phyloP scores from a whole-genome alignment of 2,329 filamentous ascomycete species.

The Xylariaceae sp. region DNA sequence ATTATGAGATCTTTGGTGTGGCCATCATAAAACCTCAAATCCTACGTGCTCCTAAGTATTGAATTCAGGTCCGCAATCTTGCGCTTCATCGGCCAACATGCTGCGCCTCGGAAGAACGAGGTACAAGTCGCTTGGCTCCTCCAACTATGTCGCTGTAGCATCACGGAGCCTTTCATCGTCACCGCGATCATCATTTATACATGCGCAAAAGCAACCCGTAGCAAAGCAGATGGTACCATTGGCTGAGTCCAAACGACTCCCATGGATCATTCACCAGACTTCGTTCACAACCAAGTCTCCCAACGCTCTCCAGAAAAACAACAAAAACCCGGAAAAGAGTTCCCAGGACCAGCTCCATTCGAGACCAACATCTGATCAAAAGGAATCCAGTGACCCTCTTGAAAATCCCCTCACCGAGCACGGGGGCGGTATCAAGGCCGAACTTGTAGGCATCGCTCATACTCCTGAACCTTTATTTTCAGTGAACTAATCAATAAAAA shows the following conservation, averaged over 20 bases:
- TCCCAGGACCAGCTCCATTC: constrained; percentile 52
- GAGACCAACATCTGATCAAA: constrained; percentile 56
- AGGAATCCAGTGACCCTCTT: constrained; percentile 49
- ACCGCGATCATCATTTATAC: neutral
- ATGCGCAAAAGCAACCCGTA: constrained; percentile 1
- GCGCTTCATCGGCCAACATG: constrained; percentile 22
- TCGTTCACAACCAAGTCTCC: constrained; percentile 29
- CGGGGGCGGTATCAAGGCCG: constrained; percentile 37
- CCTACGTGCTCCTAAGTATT: neutral
- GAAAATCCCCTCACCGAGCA: constrained; percentile 15
- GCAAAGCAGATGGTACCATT: constrained; percentile 1
- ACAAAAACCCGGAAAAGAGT: constrained; percentile 49
- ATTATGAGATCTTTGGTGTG: neutral
- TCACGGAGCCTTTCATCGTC: constrained; percentile 14
- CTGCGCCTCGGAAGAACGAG: constrained; percentile 25
- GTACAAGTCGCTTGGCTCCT: constrained; percentile 22
- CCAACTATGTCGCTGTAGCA: constrained; percentile 16
- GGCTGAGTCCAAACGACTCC: constrained; percentile 1
- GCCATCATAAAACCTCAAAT: neutral
- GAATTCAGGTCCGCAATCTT: neutral
- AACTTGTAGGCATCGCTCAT: constrained; percentile 46
- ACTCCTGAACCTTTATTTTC: neutral
- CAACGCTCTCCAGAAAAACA: constrained; percentile 29
- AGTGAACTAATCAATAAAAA: neutral
- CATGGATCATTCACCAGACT: constrained; percentile 24